Conservation (phyloP, 805 yeast species). For the Candida parachauliodes region DNA sequence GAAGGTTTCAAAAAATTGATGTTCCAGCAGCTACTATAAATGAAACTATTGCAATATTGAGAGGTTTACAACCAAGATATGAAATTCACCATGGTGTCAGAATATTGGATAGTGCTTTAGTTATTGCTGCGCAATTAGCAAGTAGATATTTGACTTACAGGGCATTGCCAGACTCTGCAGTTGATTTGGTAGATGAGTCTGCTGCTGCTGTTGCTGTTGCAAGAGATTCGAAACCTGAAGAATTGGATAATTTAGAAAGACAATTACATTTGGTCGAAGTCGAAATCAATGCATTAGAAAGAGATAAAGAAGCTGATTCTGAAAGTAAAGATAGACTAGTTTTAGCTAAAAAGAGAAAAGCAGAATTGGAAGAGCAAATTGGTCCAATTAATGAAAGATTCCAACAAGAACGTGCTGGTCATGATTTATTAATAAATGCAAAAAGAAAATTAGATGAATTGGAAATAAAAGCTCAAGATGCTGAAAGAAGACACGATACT, state of each 20-base stretch:
- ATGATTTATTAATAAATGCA: slow-evolving; percentile 83
- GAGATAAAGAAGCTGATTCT: slow-evolving; percentile 83
- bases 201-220: slow-evolving; percentile 98
- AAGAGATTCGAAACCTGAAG: slow-evolving; percentile 97
- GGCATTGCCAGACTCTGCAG: slow-evolving; percentile 95
- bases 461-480: slow-evolving; percentile 89
- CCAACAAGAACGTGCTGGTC: slow-evolving; percentile 83
- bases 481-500: slow-evolving; percentile 94
- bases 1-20: slow-evolving; percentile 96
- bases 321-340: slow-evolving; percentile 83
- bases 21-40: slow-evolving; percentile 90
- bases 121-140: slow-evolving; percentile 91
- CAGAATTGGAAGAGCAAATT: slow-evolving; percentile 79
- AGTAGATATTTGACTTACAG: slow-evolving; percentile 92
- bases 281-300: slow-evolving; percentile 93
- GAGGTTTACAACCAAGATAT: slow-evolving; percentile 93
- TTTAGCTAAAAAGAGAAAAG: slow-evolving; percentile 73
- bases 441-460: slow-evolving; percentile 90
- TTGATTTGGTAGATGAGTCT: slow-evolving; percentile 91
- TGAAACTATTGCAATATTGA: slow-evolving; percentile 91
- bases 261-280: slow-evolving; percentile 88
- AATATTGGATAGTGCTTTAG: slow-evolving; percentile 90
- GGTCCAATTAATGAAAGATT: slow-evolving; percentile 83
- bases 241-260: slow-evolving; percentile 89
- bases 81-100: slow-evolving; percentile 98